Base-by-base conservation (phyloP, 2,329 filamentous ascomycete genomes). In the Colletotrichum truncatum region DNA sequence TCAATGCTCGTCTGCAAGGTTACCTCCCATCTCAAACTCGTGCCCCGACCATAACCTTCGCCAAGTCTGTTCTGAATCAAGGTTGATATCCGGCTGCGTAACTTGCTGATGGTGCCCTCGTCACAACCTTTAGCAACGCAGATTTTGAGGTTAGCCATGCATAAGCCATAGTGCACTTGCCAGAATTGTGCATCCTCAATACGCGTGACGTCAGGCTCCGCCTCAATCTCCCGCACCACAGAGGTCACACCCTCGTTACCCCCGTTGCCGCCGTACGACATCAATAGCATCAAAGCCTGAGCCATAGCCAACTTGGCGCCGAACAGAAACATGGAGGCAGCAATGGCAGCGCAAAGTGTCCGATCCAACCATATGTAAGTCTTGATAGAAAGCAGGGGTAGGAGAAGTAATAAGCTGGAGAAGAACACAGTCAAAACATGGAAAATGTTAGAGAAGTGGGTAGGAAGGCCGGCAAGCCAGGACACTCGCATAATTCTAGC, bases 101-200 rank as follows among this genome's bases (percentile, higher is more conserved):
- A 78, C 72, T 91, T 91, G 64, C 85, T 84, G 64, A 97, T 81
- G 6, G 90, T 87, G 12, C 91, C 87, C 67, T 96, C 93, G 43
- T 92, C 89, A 46, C 78, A 82, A 4, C 90, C 91, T 67, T 80
- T 82, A 4, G 81, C 76, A 25, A 97, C 87, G 64, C 90, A 87
- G 18, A 99, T 79, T 77, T 93, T 97, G 70, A 99, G 77, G 75
- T 97, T 98, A 8, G 96, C 96, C 91, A 98, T 97, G 74, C 94
- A 97, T 39, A 98, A 84, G 2, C 95, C 94, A 76, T 98, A 98
- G 78, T 99, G 96, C 12, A 98, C 96, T 81, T 99, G 96, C 96
- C 96, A 99, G 78, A 99, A 97, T 74, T 94, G 90, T 2, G 94
- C 95, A 73, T 98, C 94, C 63, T 98, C 93, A 48, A 99, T 89